Evolutionary conservation across 495 filamentous ascomycete genomes (phyloP).

Genomic region (Aeminium ludgeri): DNA sequence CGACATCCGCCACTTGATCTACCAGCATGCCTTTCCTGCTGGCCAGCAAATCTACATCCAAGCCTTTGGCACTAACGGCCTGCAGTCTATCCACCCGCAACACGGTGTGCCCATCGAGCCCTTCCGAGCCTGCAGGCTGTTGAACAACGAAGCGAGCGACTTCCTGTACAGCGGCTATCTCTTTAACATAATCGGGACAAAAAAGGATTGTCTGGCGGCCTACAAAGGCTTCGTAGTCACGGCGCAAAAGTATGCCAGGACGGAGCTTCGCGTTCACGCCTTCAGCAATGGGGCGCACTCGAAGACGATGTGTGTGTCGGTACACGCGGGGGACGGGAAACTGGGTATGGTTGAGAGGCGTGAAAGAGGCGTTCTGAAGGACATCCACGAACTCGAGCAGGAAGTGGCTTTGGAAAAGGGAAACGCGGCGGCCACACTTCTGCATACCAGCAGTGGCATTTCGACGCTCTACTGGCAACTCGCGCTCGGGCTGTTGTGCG

Average conservation of each 20-base stretch:
- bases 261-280: conserved; percentile 9
- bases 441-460: too few relatives aligned
- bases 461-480: too few relatives aligned
- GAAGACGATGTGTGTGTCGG: conserved; percentile 13
- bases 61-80: not conserved
- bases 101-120: conserved; percentile 1
- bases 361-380: conserved; percentile 9
- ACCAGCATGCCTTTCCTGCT: conserved; percentile 11
- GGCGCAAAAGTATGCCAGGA: conserved; percentile 6
- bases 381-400: conserved; percentile 4
- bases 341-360: conserved; percentile 6
- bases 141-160: conserved; percentile 8
- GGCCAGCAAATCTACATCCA: conserved; percentile 13
- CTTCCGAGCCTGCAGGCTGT: not conserved
- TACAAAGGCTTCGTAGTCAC: conserved; percentile 11
- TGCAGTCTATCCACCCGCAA: not conserved
- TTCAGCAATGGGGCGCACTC: conserved; percentile 17
- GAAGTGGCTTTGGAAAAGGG: not conserved
- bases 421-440: too few relatives aligned
- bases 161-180: conserved; percentile 15
- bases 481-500: too few relatives aligned
- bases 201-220: conserved; percentile 7
- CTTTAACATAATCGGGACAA: conserved; percentile 14
- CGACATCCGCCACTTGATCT: conserved; percentile 15
- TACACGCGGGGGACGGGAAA: conserved; percentile 9